phyloP scores from a whole-genome alignment of 208 protist species.

The Trichomonas vaginalis region DNA sequence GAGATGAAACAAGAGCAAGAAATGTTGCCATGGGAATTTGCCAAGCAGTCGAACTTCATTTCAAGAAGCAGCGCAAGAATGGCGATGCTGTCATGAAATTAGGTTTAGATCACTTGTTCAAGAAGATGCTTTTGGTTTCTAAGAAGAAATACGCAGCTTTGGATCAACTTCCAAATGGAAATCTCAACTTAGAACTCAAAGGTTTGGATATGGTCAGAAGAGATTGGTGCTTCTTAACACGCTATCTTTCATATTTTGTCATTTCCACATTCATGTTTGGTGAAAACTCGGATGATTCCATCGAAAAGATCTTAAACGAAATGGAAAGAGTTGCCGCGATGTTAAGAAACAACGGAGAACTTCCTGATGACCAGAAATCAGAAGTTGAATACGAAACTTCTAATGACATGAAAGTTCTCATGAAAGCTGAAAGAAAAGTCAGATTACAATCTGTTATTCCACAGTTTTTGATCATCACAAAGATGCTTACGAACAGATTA shows the following conservation, averaged over 20 bases:
- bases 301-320: conserved; percentile 34
- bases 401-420: background rate
- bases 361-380: background rate
- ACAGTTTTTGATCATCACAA: background rate
- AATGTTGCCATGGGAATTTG: conserved; percentile 64
- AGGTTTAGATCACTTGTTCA: conserved; percentile 98
- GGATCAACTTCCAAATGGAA: background rate
- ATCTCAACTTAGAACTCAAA: conserved; percentile 33
- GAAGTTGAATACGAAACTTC: background rate
- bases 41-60: conserved; percentile 41
- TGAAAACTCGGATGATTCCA: conserved; percentile 44
- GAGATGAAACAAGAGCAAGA: conserved; percentile 36
- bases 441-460: background rate
- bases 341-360: background rate
- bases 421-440: background rate
- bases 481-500: background rate
- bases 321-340: background rate
- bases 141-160: conserved; percentile 78
- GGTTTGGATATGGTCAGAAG: conserved; percentile 96
- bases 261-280: conserved; percentile 68
- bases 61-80: background rate
- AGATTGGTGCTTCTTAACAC: conserved; percentile 94
- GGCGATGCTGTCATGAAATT: conserved; percentile 71
- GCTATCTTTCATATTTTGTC: conserved; percentile 65
- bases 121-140: conserved; percentile 76